A percentile compares a stretch with the other conserved stretches of the same genome.
Evolutionary conservation across 2,329 filamentous ascomycete genomes (phyloP).

Genomic region (Colletotrichum sublineola): DNA sequence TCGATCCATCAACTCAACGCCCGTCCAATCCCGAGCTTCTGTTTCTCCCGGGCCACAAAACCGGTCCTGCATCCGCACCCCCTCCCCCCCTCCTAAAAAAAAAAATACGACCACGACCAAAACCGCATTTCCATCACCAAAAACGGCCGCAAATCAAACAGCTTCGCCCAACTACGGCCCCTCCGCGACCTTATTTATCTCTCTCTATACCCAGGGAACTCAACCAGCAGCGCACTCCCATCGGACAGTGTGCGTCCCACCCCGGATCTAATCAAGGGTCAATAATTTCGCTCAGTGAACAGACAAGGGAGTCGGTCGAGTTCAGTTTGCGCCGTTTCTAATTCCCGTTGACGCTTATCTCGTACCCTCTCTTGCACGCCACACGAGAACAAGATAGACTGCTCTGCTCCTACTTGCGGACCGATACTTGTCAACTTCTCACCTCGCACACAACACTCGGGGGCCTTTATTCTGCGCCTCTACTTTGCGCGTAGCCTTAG

Average conservation of each 20-base stretch:
- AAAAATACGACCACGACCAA: slow-evolving; percentile 22
- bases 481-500: slow-evolving; percentile 7
- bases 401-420: slow-evolving; percentile 7
- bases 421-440: slow-evolving; percentile 2
- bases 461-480: slow-evolving; percentile 29
- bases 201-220: slow-evolving; percentile 9
- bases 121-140: slow-evolving; percentile 39
- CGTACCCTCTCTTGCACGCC: slow-evolving; percentile 19
- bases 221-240: slow-evolving; percentile 20
- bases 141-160: slow-evolving; percentile 42
- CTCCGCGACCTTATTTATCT: slow-evolving; percentile 34
- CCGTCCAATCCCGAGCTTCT: slow-evolving; percentile 37
- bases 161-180: slow-evolving; percentile 36
- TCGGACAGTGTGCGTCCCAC: slow-evolving; percentile 31
- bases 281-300: neutral
- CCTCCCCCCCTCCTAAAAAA: neutral
- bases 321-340: slow-evolving; percentile 12
- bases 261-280: slow-evolving; percentile 20
- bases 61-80: slow-evolving; percentile 31
- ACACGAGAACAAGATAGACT: neutral
- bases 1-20: slow-evolving; percentile 40
- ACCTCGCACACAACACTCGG: slow-evolving; percentile 24
- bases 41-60: slow-evolving; percentile 35
- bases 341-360: slow-evolving; percentile 34
- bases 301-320: neutral